A percentile compares a stretch with the other conserved stretches of the same genome.
These are phyloP conservation scores for Globisporangium mamillatum DNA, from an alignment of 352 stramenopile genomes.

Conservation along the genomic window DNA sequence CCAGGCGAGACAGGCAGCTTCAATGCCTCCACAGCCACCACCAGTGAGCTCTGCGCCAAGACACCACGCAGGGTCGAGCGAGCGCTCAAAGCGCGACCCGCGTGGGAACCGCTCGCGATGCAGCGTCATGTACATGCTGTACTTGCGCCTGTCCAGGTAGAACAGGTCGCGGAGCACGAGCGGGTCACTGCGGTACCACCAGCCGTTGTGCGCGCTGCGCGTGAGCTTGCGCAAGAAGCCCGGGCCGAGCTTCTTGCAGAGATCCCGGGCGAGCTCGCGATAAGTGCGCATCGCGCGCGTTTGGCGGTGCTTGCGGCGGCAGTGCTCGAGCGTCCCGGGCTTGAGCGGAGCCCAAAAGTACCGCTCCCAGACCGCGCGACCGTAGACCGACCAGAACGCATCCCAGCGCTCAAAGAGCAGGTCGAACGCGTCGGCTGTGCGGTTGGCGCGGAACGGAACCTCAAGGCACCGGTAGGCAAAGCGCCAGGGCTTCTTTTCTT, in stretches of 20 bases:
- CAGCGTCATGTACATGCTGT: slow-evolving; percentile 25
- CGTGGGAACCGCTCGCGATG: slow-evolving; percentile 28
- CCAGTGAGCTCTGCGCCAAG: neutral
- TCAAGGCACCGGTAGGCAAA: slow-evolving; percentile 45
- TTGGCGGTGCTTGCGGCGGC: slow-evolving; percentile 34
- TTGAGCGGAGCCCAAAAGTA: slow-evolving; percentile 39
- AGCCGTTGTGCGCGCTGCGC: slow-evolving; percentile 21
- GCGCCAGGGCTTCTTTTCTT: slow-evolving; percentile 36
- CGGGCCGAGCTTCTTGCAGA: slow-evolving; percentile 16
- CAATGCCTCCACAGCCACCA: neutral
- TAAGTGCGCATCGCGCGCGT: slow-evolving; percentile 29
- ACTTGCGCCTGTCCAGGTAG: slow-evolving; percentile 12
- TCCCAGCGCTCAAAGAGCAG: slow-evolving; percentile 53
- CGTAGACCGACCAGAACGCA: slow-evolving; percentile 38
- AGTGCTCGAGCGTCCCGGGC: slow-evolving; percentile 21
- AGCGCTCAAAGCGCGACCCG: slow-evolving; percentile 19
- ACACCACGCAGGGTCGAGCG: slow-evolving; percentile 28
- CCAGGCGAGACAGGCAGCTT: neutral
- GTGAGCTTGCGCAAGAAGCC: slow-evolving; percentile 9
- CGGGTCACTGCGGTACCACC: slow-evolving; percentile 34
- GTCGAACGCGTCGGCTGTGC: slow-evolving; percentile 29
- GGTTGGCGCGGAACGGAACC: slow-evolving; percentile 32
- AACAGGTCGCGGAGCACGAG: slow-evolving; percentile 29
- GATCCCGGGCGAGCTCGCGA: slow-evolving; percentile 26
- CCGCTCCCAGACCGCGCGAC: slow-evolving; percentile 48